phyloP scores from a whole-genome alignment of 345 rosid genomes.

The Sisymbrium altissimum region DNA sequence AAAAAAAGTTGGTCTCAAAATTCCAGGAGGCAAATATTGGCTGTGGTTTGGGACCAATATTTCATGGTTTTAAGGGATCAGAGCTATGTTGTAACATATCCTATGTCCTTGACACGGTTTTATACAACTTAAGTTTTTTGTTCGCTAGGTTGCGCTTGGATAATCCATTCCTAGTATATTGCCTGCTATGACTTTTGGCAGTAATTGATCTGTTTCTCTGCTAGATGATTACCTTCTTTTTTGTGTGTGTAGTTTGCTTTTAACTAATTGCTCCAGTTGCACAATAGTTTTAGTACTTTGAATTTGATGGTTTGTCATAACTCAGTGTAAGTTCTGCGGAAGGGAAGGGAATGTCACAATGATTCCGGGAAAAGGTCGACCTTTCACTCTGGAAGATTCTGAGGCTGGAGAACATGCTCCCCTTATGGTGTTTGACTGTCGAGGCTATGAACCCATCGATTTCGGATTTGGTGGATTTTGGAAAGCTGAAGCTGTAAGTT shows the following conservation, averaged over 20 bases:
- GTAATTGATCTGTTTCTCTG: background rate
- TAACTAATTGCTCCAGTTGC: background rate
- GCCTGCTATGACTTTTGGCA: background rate
- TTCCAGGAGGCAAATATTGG: background rate
- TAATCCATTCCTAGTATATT: background rate
- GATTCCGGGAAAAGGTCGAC: conserved; percentile 66
- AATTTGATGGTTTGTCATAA: conserved; percentile 7
- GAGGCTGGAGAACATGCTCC: conserved; percentile 66
- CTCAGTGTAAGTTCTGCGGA: conserved; percentile 79
- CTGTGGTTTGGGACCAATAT: background rate
- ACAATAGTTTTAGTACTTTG: background rate
- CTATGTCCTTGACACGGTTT: background rate
- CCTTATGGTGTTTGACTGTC: conserved; percentile 78
- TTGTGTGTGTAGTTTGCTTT: background rate
- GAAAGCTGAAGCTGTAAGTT: conserved; percentile 84
- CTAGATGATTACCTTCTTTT: background rate
- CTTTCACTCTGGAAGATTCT: conserved; percentile 52
- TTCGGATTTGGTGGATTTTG: conserved; percentile 61
- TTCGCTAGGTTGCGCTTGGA: background rate
- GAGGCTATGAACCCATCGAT: conserved; percentile 79
- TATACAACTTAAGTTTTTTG: background rate
- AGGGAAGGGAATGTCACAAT: conserved; percentile 82
- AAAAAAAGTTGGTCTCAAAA: too few relatives aligned
- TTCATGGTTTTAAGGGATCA: background rate
- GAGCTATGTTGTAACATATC: background rate